phyloP scores from a whole-genome alignment of 1,139 yeast genomes.

The Taphrina flavorubra region DNA sequence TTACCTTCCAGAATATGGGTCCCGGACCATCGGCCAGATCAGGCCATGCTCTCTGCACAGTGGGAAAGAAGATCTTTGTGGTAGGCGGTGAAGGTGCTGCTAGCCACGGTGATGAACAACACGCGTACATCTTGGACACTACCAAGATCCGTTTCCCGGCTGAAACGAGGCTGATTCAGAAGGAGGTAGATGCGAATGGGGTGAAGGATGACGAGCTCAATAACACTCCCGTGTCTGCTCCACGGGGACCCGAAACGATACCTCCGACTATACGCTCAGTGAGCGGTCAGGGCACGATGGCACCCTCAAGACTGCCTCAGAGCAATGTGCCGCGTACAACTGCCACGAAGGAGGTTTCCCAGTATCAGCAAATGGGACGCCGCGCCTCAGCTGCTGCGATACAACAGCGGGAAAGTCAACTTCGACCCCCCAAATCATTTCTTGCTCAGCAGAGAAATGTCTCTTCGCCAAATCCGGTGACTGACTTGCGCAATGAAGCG shows the following conservation, averaged over 20 bases:
- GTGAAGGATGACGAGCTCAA: not conserved
- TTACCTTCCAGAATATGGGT: constrained; percentile 62
- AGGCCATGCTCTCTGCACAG: constrained; percentile 89
- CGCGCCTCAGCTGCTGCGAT: constrained; percentile 16
- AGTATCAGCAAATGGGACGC: constrained; percentile 9
- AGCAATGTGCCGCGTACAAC: constrained; percentile 4
- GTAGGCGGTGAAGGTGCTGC: constrained; percentile 72
- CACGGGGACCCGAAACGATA: not conserved
- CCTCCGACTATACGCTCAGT: constrained; percentile 31
- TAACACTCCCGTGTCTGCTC: not conserved
- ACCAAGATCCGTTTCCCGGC: constrained; percentile 48
- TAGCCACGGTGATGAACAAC: constrained; percentile 49
- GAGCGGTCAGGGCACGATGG: constrained; percentile 34
- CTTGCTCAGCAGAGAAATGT: constrained; percentile 14
- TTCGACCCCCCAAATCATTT: not conserved
- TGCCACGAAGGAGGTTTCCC: not conserved
- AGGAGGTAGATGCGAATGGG: constrained; percentile 1
- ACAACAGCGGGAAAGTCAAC: constrained; percentile 1
- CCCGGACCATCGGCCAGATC: constrained; percentile 82
- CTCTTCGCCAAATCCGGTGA: constrained; percentile 1
- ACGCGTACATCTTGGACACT: constrained; percentile 55
- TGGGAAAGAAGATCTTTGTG: constrained; percentile 72
- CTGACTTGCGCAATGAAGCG: not conserved
- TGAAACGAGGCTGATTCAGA: constrained; percentile 31
- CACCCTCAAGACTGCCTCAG: constrained; percentile 33